These are phyloP conservation scores for Phialophora macrospora DNA, from an alignment of 2,329 filamentous ascomycete genomes.

Conservation along the genomic window DNA sequence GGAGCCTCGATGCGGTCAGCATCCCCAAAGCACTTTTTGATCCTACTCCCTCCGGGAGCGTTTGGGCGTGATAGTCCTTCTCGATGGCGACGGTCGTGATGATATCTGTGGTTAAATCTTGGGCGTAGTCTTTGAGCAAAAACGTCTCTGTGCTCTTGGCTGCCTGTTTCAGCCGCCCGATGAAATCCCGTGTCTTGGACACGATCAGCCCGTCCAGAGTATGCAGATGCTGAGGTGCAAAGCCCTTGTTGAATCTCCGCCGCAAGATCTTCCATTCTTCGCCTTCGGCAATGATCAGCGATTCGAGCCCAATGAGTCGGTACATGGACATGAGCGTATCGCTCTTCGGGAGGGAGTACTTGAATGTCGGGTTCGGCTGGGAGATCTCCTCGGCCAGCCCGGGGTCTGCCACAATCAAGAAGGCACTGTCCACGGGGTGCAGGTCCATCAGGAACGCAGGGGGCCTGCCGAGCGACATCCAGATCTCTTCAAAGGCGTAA, in stretches of 20 bases:
- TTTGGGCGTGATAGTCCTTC: constrained; percentile 35
- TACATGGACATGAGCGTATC: constrained; percentile 42
- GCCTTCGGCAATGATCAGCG: constrained; percentile 47
- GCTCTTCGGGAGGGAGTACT: constrained; percentile 42
- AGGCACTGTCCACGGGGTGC: constrained; percentile 47
- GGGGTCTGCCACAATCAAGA: constrained; percentile 48
- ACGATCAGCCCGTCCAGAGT: constrained; percentile 42
- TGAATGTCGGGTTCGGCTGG: constrained; percentile 46
- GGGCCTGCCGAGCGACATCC: constrained; percentile 31
- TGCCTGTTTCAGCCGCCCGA: constrained; percentile 33
- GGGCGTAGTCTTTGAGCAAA: constrained; percentile 47
- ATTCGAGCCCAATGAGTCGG: constrained; percentile 41
- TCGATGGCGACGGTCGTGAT: constrained; percentile 48
- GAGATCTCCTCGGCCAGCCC: constrained; percentile 48
- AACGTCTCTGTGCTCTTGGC: constrained; percentile 43
- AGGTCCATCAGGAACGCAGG: constrained; percentile 46
- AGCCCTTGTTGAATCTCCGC: constrained; percentile 49
- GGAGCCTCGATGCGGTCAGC: constrained; percentile 24
- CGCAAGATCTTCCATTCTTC: constrained; percentile 48
- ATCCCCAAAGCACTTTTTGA: constrained; percentile 30
- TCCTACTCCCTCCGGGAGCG: constrained; percentile 27
- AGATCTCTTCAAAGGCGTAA: constrained; percentile 35
- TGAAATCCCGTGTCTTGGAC: constrained; percentile 30
- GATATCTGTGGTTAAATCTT: constrained; percentile 50
- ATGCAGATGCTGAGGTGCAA: constrained; percentile 47